These are phyloP conservation scores for Dioscorea cayenensis DNA, from an alignment of 116 monocot genomes.

Conservation along the genomic window DNA sequence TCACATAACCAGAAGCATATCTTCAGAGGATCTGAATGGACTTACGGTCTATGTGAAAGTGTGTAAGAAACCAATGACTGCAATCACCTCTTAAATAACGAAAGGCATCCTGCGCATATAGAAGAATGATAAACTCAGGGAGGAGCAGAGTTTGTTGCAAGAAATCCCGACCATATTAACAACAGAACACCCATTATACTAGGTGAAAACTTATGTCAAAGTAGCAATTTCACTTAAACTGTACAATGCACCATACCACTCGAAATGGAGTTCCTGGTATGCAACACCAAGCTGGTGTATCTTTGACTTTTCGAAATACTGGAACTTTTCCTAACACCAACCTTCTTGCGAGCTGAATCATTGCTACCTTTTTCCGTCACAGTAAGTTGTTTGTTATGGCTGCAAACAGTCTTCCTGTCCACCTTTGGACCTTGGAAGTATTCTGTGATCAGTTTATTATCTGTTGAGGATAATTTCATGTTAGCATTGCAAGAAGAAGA, in stretches of 20 bases:
- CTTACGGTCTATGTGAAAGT: slow-evolving; percentile 97
- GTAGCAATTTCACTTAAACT: not conserved
- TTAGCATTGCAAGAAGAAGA: slow-evolving; percentile 7
- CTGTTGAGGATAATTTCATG: slow-evolving; percentile 13
- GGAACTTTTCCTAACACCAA: slow-evolving; percentile 14
- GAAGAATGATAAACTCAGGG: not conserved
- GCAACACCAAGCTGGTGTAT: slow-evolving; percentile 85
- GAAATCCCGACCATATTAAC: not conserved
- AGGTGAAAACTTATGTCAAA: not conserved
- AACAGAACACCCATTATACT: too few species aligned
- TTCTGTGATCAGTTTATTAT: slow-evolving; percentile 91
- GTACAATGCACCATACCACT: slow-evolving; percentile 47
- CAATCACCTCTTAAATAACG: slow-evolving; percentile 81
- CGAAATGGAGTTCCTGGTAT: slow-evolving; percentile 93
- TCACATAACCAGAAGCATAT: not conserved
- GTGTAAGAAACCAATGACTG: slow-evolving; percentile 91
- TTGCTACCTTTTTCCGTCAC: slow-evolving; percentile 18
- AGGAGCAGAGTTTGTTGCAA: not conserved
- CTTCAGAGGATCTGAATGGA: slow-evolving; percentile 1
- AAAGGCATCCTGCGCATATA: slow-evolving; percentile 80
- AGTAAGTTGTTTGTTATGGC: slow-evolving; percentile 8
- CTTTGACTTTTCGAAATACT: slow-evolving; percentile 32
- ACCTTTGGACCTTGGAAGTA: slow-evolving; percentile 45
- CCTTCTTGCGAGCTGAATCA: slow-evolving; percentile 19
- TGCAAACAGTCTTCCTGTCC: slow-evolving; percentile 14